Conservation (phyloP, 2,329 filamentous ascomycete genomes). For the Sporothrix variecibatus region DNA sequence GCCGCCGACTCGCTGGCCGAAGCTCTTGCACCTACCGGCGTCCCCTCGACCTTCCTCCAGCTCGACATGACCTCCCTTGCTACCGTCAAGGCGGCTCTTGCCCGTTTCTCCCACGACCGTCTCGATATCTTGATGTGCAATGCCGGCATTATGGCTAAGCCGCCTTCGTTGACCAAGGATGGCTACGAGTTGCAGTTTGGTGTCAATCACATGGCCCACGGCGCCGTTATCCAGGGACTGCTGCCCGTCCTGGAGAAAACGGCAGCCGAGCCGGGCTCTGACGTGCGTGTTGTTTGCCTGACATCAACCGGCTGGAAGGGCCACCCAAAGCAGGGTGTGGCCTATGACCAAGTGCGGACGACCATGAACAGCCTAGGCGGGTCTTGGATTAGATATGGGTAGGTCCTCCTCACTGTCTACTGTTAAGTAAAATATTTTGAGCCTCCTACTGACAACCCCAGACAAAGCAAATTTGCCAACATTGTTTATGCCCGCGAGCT, state of each 20-base stretch:
- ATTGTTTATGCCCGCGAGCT: constrained; percentile 36
- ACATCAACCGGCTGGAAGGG: constrained; percentile 33
- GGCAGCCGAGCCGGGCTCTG: constrained; percentile 28
- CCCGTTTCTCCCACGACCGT: constrained; percentile 38
- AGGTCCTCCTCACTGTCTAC: background rate
- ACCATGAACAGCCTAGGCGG: constrained; percentile 32
- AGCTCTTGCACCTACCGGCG: constrained; percentile 34
- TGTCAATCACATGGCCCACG: constrained; percentile 50
- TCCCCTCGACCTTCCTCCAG: constrained; percentile 39
- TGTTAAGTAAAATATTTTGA: background rate
- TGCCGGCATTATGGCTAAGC: constrained; percentile 46
- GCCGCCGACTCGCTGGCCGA: constrained; percentile 39
- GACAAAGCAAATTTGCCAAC: constrained; percentile 37
- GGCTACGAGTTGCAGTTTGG: constrained; percentile 50
- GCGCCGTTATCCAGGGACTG: constrained; percentile 43
- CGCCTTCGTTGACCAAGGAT: constrained; percentile 42
- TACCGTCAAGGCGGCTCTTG: constrained; percentile 41
- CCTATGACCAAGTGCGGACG: constrained; percentile 34
- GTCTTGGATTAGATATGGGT: constrained; percentile 35
- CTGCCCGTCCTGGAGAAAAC: constrained; percentile 34
- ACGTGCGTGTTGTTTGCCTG: constrained; percentile 36
- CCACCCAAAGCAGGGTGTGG: constrained; percentile 32
- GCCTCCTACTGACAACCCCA: background rate
- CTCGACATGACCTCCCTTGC: constrained; percentile 46
- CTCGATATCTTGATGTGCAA: constrained; percentile 51